Base-by-base conservation (phyloP, 139 green algal genomes). In the Micromonas pusilla region DNA sequence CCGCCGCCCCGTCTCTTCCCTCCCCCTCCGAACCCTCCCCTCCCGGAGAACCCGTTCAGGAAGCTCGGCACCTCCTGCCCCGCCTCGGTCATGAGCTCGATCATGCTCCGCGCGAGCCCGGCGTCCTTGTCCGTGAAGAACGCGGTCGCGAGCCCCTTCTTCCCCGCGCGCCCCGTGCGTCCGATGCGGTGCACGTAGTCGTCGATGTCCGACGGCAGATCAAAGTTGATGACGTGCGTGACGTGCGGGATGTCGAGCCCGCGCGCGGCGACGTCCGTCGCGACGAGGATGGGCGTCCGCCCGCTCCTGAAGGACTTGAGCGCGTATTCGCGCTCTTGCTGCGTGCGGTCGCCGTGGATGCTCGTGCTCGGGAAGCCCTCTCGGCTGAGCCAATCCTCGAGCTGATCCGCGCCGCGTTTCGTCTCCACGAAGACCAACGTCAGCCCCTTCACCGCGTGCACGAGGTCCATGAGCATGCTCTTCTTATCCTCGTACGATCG, bases 341-440 rank as follows among this genome's bases (percentile, higher is more conserved):
- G 94, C 9, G 89, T 92, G 73, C 94, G 87, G 86, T 98, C 94
- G 13, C 94, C 94, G 83, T 98, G 94, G 82, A 98, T 98, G 79
- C 87, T 92, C 54, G 94, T 97, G 25, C 94, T 92, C 25, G 91
- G 87, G 76, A 97, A 91, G 77, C 89, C 84, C 83, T 94, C 90
- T 72, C 88, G 80, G 36, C 75, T 86, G 16, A 98, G 88, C 82
- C 91, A 97, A 83, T 97, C 92, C 84, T 98, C 93, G 63, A 98
- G 85, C 33, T 91, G 85, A 78, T 98, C 94, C n/a, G 94, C 94
- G 38, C 93, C 93, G 52, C 92, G 89, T 91, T 97, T 97, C 32
- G 94, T 98, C 89, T 98, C 94, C 68, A 97, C 93, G 84, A 98
- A 98, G 19, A 98, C 91, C 38, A 98, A 86, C 21, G 93, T 97